phyloP scores from a whole-genome alignment of 345 rosid genomes.

The Raphanus raphanistrum region DNA sequence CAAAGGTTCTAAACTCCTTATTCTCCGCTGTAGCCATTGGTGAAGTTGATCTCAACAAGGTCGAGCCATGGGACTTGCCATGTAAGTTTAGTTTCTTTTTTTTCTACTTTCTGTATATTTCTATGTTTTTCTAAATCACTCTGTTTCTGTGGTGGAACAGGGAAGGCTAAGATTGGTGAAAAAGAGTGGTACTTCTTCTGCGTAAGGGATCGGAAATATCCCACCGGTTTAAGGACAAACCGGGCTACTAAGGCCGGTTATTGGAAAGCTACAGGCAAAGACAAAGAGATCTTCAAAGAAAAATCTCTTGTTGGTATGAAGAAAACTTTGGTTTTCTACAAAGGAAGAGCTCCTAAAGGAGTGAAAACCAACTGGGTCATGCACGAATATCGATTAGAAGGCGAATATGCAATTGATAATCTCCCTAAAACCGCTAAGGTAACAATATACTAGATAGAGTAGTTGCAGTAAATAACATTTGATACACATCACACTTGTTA shows the following conservation, averaged over 20 bases:
- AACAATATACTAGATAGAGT: background rate
- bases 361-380: constrained; percentile 78
- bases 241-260: constrained; percentile 54
- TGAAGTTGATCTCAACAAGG: constrained; percentile 85
- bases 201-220: constrained; percentile 68
- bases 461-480: background rate
- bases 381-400: constrained; percentile 79
- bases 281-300: constrained; percentile 48
- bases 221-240: constrained; percentile 62
- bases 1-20: constrained; percentile 54
- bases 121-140: background rate
- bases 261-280: constrained; percentile 73
- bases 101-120: background rate
- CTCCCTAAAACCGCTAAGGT: constrained; percentile 57
- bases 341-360: constrained; percentile 84
- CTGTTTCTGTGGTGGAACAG: background rate
- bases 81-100: constrained; percentile 43
- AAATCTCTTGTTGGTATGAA: constrained; percentile 78
- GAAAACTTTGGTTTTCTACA: constrained; percentile 82
- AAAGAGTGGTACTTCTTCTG: constrained; percentile 80
- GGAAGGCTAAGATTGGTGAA: constrained; percentile 42
- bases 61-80: constrained; percentile 92
- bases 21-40: constrained; percentile 69
- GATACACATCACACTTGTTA: background rate
- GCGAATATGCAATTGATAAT: constrained; percentile 45